These are phyloP conservation scores for Tuber brumale DNA, from an alignment of 495 filamentous ascomycete species.

Conservation along the genomic window DNA sequence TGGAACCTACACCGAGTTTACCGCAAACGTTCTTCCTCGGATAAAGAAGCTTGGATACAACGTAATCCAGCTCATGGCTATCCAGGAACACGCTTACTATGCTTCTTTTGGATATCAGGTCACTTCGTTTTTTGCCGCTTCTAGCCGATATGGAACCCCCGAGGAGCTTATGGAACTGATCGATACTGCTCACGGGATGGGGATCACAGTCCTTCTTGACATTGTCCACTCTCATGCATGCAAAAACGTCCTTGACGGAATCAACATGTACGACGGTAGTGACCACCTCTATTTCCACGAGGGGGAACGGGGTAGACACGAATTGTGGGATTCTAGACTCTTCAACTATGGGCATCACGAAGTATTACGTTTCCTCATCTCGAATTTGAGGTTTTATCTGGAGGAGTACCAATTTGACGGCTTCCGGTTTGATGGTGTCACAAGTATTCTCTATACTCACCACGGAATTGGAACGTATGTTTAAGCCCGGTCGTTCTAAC, in stretches of 20 bases:
- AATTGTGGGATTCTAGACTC: constrained; percentile 88
- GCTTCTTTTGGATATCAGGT: constrained; percentile 98
- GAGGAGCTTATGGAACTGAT: constrained; percentile 96
- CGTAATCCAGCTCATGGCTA: constrained; percentile 95
- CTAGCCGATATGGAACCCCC: constrained; percentile 86
- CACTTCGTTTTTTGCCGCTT: constrained; percentile 97
- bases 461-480: constrained; percentile 97
- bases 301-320: constrained; percentile 74
- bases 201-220: constrained; percentile 85
- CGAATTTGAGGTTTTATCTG: constrained; percentile 98
- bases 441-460: constrained; percentile 92
- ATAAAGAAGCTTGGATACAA: constrained; percentile 92
- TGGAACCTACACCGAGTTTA: constrained; percentile 95
- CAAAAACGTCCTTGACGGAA: constrained; percentile 88
- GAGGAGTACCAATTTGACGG: constrained; percentile 95
- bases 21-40: constrained; percentile 78
- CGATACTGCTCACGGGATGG: constrained; percentile 87
- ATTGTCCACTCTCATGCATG: constrained; percentile 97
- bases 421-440: constrained; percentile 96
- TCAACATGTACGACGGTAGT: constrained; percentile 90
- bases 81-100: constrained; percentile 99
- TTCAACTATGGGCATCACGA: constrained; percentile 98
- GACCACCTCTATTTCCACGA: constrained; percentile 95
- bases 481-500: constrained; percentile 11
- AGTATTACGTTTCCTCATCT: constrained; percentile 85